phyloP scores from a whole-genome alignment of 2,329 filamentous ascomycete genomes.

The Fusarium sp. region DNA sequence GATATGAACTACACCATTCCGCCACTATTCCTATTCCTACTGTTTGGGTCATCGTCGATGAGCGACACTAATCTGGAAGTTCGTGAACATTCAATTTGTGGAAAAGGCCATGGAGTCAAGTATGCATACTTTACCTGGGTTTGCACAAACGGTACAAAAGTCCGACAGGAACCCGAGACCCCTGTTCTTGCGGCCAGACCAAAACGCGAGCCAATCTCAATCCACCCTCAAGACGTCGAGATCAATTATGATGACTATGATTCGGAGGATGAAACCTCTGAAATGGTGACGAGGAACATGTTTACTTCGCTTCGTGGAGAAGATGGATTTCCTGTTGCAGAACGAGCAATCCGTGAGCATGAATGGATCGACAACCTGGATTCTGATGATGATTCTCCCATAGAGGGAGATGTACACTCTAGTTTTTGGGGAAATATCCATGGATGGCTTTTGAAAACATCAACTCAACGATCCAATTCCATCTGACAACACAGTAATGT shows the following conservation, averaged over 20 bases:
- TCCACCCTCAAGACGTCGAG: neutral
- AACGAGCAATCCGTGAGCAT: conserved; percentile 48
- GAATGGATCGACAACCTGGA: conserved; percentile 50
- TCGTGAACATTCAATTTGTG: conserved; percentile 27
- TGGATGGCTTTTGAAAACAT: neutral
- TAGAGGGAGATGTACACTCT: conserved; percentile 5
- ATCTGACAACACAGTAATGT: neutral
- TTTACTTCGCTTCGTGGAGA: conserved; percentile 50
- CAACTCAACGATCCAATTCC: conserved; percentile 1
- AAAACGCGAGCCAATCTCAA: neutral
- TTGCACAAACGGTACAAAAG: conserved; percentile 2
- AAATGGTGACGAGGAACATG: conserved; percentile 49
- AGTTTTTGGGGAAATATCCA: neutral
- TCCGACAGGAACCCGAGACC: neutral
- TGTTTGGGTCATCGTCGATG: conserved; percentile 33
- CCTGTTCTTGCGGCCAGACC: neutral
- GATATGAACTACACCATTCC: conserved; percentile 17
- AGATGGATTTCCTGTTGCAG: conserved; percentile 48
- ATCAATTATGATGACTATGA: conserved; percentile 28
- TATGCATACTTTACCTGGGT: conserved; percentile 20
- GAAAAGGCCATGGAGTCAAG: conserved; percentile 7
- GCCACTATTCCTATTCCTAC: conserved; percentile 35
- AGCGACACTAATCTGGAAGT: conserved; percentile 39
- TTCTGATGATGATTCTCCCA: conserved; percentile 39
- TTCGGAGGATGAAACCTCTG: conserved; percentile 24